Evolutionary conservation across 2,329 filamentous ascomycete genomes (phyloP), one percentile per base, ranked within the genome.

Genomic region (Fusarium sp.): DNA sequence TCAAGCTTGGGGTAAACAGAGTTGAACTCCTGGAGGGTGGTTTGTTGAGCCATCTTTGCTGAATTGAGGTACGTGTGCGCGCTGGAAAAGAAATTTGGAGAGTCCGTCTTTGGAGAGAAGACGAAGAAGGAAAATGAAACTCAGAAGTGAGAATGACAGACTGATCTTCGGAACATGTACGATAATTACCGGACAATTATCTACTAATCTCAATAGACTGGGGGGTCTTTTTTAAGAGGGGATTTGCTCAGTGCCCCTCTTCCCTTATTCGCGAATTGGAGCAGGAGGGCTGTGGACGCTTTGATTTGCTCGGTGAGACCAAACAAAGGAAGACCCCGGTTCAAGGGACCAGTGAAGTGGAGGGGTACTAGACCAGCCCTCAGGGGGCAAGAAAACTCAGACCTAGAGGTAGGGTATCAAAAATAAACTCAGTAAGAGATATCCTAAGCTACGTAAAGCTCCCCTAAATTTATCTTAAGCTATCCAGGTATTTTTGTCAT

Each of bases 21-120:
- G 88, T 98, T 95, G 83, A 99, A 99, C 80, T 97, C 92, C 80
- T 93, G 87, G 67, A 95, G 90, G 55, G 92, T 95, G 57, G 92
- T 92, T 77, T 91, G 91, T 87, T 96, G 85, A 47, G 89, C 88
- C 89, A 90, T 91, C 59, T 79, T 85, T 62, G 59, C 54, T 55
- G 48, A 51, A 38, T 66, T 57, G 42, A 66, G 13, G 48, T 55
- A 15, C 20, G 35, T 18, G 38, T 30, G 35, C 11, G 32, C 28
- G 44, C 36, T 47, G 30, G 36, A 26, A 30, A 50, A 24, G 60
- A 35, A 39, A 42, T 18, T 7, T 38, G 53, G 26, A 60, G 59
- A 73, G 69, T 63, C 70, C 69, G 57, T 48, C 60, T 70, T 71
- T 65, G 59, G 41, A 30, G 13, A 65, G 41, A 28, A 51, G 38